Evolutionary conservation across 1,284 basidiomycete species (phyloP), one percentile per base, ranked within the genome.

Genomic region (Leccinum holopus): DNA sequence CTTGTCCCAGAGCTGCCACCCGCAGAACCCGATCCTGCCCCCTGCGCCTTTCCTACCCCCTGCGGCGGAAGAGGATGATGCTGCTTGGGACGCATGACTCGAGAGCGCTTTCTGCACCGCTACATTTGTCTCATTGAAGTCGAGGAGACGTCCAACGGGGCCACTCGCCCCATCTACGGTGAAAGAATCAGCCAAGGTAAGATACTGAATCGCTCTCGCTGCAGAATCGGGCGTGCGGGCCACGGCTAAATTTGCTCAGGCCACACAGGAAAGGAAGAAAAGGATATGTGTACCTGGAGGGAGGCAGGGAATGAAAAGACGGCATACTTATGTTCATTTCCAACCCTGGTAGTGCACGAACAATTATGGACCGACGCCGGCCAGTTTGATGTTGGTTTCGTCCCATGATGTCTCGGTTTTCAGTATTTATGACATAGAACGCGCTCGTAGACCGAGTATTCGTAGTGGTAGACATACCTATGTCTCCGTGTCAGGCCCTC

Each of bases 261-360:
- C 21, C 21, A 25, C 21, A 25, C 21, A 25, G 21, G 21, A 2
- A 25, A 25, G 3, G 21, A 25, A 3, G 21, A 25, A 25, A 25
- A 25, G 21, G 21, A 25, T 25, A 25, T 25, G 21, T 25, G 21
- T 25, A 25, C 21, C 21, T 25, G 21, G 6, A 25, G 21, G 21
- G 21, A 25, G 21, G 21, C 21, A 25, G 21, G 21, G 21, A 25
- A 25, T 25, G 21, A 25, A 25, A 25, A 25, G 21, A 25, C 21
- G 21, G 21, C 5, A 4, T 39, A 84, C 94, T 76, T 74, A 96
- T 90, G 93, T 96, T 78, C 95, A 92, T 77, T 98, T 98, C 97
- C 97, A 99, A 5, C 97, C 97, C 75, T 97, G 96, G 82, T 99
- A 99, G 78, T 99, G 97, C 30, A 99, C 96, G 66, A 92, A 90